Evolutionary conservation across 106 monocot species (phyloP).

Genomic region (Dioscorea dumetorum): DNA sequence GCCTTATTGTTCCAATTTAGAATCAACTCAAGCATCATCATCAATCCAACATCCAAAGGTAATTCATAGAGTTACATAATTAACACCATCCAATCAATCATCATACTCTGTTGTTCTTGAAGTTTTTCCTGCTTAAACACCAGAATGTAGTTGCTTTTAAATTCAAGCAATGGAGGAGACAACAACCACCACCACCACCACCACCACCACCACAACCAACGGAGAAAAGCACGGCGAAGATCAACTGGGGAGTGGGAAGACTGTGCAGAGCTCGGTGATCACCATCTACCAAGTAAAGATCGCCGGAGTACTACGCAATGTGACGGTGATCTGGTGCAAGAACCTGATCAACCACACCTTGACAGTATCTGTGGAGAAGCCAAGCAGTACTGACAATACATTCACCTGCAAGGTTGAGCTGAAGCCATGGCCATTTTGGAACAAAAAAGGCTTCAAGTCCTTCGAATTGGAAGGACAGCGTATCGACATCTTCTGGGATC

Average conservation of each 20-base stretch:
- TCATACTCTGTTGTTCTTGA: not conserved
- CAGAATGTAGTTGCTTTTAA: not conserved
- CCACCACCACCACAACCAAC: not conserved
- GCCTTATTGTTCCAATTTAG: no score
- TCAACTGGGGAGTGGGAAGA: slow-evolving; percentile 2
- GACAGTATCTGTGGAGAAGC: slow-evolving; percentile 39
- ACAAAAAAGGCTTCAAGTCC: slow-evolving; percentile 74
- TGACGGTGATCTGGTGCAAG: slow-evolving; percentile 66
- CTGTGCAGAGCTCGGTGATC: slow-evolving; percentile 55
- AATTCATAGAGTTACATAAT: not conserved
- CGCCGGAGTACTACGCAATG: slow-evolving; percentile 16
- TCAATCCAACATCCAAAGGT: no score
- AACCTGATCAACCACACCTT: slow-evolving; percentile 78
- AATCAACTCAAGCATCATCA: no score
- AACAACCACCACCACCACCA: no score
- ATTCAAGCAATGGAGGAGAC: slow-evolving; percentile 21
- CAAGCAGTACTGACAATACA: not conserved
- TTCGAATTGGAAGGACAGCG: slow-evolving; percentile 32
- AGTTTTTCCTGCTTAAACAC: not conserved
- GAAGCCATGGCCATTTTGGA: slow-evolving; percentile 96
- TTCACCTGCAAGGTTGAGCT: slow-evolving; percentile 65
- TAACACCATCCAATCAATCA: no score
- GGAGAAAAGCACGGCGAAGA: slow-evolving; percentile 11
- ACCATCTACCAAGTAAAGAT: slow-evolving; percentile 52
- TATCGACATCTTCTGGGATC: slow-evolving; percentile 79